Conservation (phyloP, 2,329 filamentous ascomycete genomes). For the Pseudogymnoascus destructans region DNA sequence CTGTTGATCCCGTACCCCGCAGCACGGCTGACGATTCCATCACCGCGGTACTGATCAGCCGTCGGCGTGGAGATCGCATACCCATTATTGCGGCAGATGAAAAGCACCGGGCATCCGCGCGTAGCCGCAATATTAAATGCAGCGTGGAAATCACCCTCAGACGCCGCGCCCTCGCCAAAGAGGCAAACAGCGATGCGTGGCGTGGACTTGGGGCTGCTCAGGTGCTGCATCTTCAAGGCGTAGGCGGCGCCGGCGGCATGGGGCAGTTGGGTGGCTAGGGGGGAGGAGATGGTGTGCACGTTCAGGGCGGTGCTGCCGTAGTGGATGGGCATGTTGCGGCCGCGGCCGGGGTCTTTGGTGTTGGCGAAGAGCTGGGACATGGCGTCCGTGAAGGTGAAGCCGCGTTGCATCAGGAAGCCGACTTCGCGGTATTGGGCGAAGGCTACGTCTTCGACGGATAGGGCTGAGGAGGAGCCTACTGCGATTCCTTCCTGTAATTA, state of each 20-base stretch:
- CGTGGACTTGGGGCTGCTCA: constrained; percentile 54
- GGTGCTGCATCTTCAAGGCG: constrained; percentile 67
- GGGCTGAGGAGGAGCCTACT: constrained; percentile 72
- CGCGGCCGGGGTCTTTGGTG: constrained; percentile 61
- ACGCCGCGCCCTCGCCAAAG: constrained; percentile 83
- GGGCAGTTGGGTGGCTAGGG: constrained; percentile 77
- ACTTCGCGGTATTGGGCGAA: constrained; percentile 94
- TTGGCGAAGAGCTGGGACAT: constrained; percentile 95
- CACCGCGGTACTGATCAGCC: constrained; percentile 79
- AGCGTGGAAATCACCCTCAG: constrained; percentile 84
- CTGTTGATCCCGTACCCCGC: constrained; percentile 91
- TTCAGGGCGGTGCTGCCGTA: constrained; percentile 78
- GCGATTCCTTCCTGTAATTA: constrained; percentile 60
- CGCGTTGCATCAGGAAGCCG: constrained; percentile 79
- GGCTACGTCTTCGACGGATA: constrained; percentile 74
- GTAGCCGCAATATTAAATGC: constrained; percentile 86
- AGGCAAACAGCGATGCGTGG: constrained; percentile 66
- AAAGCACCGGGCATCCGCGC: constrained; percentile 72
- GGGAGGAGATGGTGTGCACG: constrained; percentile 81
- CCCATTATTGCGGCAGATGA: constrained; percentile 87
- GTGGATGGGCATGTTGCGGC: constrained; percentile 95
- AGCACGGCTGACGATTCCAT: constrained; percentile 77
- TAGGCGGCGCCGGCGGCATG: constrained; percentile 82
- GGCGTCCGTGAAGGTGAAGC: constrained; percentile 76
- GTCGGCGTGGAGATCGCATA: constrained; percentile 86